Evolutionary conservation across 2,329 filamentous ascomycete genomes (phyloP), one percentile per base, ranked within the genome.

Genomic region (Dendrostoma leiphaemia): DNA sequence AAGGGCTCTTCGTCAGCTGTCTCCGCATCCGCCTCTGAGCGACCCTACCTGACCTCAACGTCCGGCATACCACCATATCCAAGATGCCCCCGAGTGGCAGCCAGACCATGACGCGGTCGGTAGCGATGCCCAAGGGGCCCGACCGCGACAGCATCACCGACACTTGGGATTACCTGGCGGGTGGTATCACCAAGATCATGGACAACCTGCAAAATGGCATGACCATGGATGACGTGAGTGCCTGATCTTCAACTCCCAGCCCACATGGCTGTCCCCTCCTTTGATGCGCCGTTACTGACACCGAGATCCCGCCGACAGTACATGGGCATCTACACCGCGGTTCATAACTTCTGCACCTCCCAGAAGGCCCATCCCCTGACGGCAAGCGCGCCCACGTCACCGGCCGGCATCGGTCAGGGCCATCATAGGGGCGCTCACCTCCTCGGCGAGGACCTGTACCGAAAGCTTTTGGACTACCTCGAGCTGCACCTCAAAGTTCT

Each of bases 281-380:
- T 43, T 31, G 26, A 35, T 32, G 4, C 57, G 63, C 21, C 23
- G 21, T n/a, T 29, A 64, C 58, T 43, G 37, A 47, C 38, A 15
- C 2, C 6, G 29, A 21, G 13, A 13, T 4, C n/a, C 44, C 31
- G 41, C 54, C 45, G 58, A 24, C 67, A 88, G 79, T 97, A 97
- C 74, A 97, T 97, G 93, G 91, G 90, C 53, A 85, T 97, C 57
- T 97, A 97, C 74, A 97, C 93, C 50, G 91, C 92, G 58, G 94
- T 99, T 47, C 94, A 99, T 76, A 97, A 99, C 76, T 99, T 99
- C 73, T 99, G 94, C 72, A 99, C 94, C 53, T 96, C 94, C 23
- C 94, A 97, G 71, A 97, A 97, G 71, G 91, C 91, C 19, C 51
- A 57, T 28, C 55, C 55, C 12, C 29, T 51, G 13, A n/a, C 37